Evolutionary conservation across 495 filamentous ascomycete genomes (phyloP).

Genomic region (Trichoderma asperelloides): DNA sequence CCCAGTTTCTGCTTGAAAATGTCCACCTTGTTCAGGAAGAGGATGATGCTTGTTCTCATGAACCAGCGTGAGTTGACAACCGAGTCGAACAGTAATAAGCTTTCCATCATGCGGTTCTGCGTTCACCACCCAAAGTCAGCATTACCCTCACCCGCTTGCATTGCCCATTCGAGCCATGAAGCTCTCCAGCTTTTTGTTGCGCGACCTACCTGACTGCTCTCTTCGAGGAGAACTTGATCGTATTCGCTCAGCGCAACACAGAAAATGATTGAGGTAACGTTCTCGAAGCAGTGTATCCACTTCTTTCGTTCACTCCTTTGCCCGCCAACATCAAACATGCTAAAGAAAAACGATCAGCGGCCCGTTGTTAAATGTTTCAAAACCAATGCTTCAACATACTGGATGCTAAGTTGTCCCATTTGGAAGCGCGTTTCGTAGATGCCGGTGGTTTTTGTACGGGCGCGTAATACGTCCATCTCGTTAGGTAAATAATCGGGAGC

Average conservation of each 20-base stretch:
- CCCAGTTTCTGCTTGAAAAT: slow-evolving; percentile 91
- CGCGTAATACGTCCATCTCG: slow-evolving; percentile 88
- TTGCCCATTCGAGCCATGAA: too few relatives aligned
- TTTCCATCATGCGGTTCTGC: slow-evolving; percentile 99
- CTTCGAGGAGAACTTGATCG: slow-evolving; percentile 91
- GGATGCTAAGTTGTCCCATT: slow-evolving; percentile 97
- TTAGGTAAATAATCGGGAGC: slow-evolving; percentile 75
- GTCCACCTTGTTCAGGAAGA: slow-evolving; percentile 98
- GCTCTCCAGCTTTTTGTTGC: too few relatives aligned
- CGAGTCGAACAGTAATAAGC: slow-evolving; percentile 92
- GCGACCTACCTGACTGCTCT: slow-evolving; percentile 78
- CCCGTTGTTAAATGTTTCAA: slow-evolving; percentile 6
- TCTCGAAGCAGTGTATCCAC: slow-evolving; percentile 99
- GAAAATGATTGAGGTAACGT: slow-evolving; percentile 99
- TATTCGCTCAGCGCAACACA: slow-evolving; percentile 98
- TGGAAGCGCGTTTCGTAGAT: slow-evolving; percentile 98
- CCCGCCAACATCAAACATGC: slow-evolving; percentile 98
- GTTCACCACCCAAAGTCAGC: slow-evolving; percentile 21
- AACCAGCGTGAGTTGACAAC: slow-evolving; percentile 99
- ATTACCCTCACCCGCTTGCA: background rate
- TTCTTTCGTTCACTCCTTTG: slow-evolving; percentile 97
- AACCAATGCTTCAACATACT: slow-evolving; percentile 50
- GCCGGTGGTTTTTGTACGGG: slow-evolving; percentile 97
- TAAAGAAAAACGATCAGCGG: slow-evolving; percentile 29
- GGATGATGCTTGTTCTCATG: slow-evolving; percentile 94